Conservation (phyloP, 2,329 filamentous ascomycete species). For the Phoma herbarum region DNA sequence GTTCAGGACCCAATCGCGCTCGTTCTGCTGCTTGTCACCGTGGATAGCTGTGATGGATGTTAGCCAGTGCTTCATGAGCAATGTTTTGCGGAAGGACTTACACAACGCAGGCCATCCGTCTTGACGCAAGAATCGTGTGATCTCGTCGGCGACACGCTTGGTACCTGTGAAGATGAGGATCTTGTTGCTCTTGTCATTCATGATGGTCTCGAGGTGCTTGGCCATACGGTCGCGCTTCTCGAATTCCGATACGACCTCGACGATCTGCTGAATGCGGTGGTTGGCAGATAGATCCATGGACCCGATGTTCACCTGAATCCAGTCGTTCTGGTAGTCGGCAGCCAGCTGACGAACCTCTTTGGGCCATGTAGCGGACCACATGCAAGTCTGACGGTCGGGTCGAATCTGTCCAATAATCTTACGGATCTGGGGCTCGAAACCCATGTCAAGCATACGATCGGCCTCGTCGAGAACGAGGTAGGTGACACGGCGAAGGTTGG, state of each 20-base stretch:
- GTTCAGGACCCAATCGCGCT: conserved; percentile 99
- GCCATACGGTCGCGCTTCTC: conserved; percentile 98
- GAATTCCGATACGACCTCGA: conserved; percentile 93
- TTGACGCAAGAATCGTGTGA: conserved; percentile 95
- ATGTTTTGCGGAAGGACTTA: conserved; percentile 60
- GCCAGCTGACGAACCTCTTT: conserved; percentile 96
- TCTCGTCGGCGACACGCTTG: conserved; percentile 95
- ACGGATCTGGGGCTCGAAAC: conserved; percentile 99
- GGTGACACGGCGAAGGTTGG: conserved; percentile 95
- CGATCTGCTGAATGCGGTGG: conserved; percentile 96
- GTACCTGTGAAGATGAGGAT: conserved; percentile 87
- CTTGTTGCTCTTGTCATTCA: conserved; percentile 97
- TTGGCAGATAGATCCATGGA: conserved; percentile 96
- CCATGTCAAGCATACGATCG: conserved; percentile 99
- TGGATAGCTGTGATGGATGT: conserved; percentile 76
- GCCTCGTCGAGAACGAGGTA: conserved; percentile 99
- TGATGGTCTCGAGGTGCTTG: conserved; percentile 96
- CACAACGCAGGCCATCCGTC: conserved; percentile 97
- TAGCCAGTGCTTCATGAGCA: conserved; percentile 42
- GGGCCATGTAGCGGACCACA: conserved; percentile 99
- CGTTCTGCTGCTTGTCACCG: conserved; percentile 99
- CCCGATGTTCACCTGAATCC: conserved; percentile 98
- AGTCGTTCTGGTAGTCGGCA: conserved; percentile 89
- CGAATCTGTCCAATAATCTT: conserved; percentile 98
- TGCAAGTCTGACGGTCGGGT: conserved; percentile 97